Evolutionary conservation across 768 basidiomycete species (phyloP).

Genomic region (Pleurotus tuber-regium): DNA sequence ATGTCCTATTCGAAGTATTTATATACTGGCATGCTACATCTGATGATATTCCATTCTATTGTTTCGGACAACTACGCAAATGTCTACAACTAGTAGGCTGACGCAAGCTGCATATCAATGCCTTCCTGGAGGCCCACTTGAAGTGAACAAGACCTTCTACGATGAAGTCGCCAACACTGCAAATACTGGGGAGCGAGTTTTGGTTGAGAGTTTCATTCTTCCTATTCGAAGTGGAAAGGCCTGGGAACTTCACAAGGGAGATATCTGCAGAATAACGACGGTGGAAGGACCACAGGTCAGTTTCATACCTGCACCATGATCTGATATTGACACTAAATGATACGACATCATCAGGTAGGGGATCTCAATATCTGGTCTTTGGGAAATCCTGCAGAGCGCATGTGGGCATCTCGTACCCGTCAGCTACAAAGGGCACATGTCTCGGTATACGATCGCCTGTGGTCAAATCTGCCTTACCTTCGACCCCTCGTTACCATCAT

Average conservation of each 20-base stretch:
- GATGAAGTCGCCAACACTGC: slow-evolving; percentile 13
- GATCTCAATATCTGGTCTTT: slow-evolving; percentile 20
- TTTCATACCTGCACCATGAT: slow-evolving; percentile 1
- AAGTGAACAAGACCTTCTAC: slow-evolving; percentile 18
- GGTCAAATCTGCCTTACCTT: slow-evolving; percentile 22
- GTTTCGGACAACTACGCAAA: too few relatives aligned
- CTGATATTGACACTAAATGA: slow-evolving; percentile 1
- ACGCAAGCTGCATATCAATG: slow-evolving; percentile 17
- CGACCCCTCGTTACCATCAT: slow-evolving; percentile 20
- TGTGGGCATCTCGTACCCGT: slow-evolving; percentile 21
- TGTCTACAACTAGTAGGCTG: slow-evolving; percentile 5
- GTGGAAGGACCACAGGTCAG: slow-evolving; percentile 20
- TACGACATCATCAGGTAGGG: slow-evolving; percentile 12
- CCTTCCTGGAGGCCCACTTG: slow-evolving; percentile 12
- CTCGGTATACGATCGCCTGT: slow-evolving; percentile 21
- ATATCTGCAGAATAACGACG: slow-evolving; percentile 19
- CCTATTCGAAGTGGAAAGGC: slow-evolving; percentile 19
- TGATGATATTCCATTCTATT: too few relatives aligned
- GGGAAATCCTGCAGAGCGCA: slow-evolving; percentile 15
- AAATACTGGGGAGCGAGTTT: slow-evolving; percentile 5
- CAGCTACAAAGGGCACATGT: slow-evolving; percentile 22
- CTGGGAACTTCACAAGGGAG: slow-evolving; percentile 18
- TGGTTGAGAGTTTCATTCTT: slow-evolving; percentile 18
- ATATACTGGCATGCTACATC: too few relatives aligned
- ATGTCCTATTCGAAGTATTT: too few relatives aligned